Percentiles rank a stretch among this genome's conserved stretches.
Conservation (phyloP, 805 yeast species). For the Suhomyces kilbournensis region DNA sequence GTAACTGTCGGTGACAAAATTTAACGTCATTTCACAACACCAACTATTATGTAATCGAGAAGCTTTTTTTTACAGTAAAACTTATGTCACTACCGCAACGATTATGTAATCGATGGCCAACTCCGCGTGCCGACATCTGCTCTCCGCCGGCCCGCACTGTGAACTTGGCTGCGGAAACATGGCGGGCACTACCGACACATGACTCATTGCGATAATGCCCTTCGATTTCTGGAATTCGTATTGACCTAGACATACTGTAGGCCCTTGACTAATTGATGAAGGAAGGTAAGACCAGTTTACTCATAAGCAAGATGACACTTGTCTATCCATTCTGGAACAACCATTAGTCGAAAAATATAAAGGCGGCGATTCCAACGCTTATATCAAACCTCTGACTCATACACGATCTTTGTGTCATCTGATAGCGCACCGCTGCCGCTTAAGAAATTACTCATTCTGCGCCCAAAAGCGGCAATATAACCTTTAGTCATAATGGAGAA, state of each 20-base stretch:
- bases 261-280: not conserved
- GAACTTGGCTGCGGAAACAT: not conserved
- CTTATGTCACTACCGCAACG: not conserved
- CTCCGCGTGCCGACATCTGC: not conserved
- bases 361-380: not conserved
- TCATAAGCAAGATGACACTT: not conserved
- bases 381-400: slow-evolving; percentile 3
- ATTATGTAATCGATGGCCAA: not conserved
- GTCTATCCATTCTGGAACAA: not conserved
- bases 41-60: no score
- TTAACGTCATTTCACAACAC: no score
- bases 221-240: not conserved
- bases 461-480: slow-evolving; percentile 1
- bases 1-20: not conserved
- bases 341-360: not conserved
- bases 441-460: slow-evolving; percentile 1
- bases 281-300: not conserved
- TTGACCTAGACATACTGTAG: not conserved
- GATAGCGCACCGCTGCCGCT: slow-evolving; percentile 5
- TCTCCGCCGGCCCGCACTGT: not conserved
- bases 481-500: not conserved
- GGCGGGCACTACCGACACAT: not conserved
- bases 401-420: slow-evolving; percentile 1
- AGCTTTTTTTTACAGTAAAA: no score
- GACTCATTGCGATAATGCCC: slow-evolving; percentile 2